These are phyloP conservation scores for Rhynchosporium graminicola DNA, from an alignment of 2,329 filamentous ascomycete genomes.

Conservation along the genomic window DNA sequence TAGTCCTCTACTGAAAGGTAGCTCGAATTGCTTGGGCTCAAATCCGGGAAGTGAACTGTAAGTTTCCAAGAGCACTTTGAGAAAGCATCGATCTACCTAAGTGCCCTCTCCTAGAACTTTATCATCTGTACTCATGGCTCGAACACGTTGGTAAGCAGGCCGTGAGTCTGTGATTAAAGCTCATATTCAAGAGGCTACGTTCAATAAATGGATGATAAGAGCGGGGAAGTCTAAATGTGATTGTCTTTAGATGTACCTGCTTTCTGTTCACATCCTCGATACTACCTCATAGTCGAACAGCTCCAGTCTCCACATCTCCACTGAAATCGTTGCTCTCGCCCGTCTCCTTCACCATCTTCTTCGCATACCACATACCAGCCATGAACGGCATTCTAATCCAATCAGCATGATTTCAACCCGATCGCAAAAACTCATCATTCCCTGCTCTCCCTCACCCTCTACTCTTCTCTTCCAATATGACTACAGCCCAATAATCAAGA, in stretches of 20 bases:
- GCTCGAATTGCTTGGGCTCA: too few relatives aligned
- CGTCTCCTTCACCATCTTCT: conserved; percentile 3
- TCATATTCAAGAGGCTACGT: too few relatives aligned
- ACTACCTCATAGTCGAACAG: neutral
- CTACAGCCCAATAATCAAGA: neutral
- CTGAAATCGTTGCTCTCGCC: neutral
- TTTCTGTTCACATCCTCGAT: neutral
- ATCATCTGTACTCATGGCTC: too few relatives aligned
- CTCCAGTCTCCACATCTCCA: neutral
- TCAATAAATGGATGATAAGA: neutral
- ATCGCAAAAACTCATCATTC: neutral
- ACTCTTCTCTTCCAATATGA: too few relatives aligned
- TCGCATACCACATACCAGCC: conserved; percentile 8
- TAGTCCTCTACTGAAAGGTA: too few relatives aligned
- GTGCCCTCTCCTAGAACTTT: too few relatives aligned
- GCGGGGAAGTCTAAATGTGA: neutral
- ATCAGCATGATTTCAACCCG: neutral
- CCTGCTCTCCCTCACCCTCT: neutral
- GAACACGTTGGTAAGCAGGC: too few relatives aligned
- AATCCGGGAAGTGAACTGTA: too few relatives aligned
- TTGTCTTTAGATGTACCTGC: neutral
- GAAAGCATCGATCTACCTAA: too few relatives aligned
- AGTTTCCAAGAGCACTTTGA: too few relatives aligned
- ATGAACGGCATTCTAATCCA: neutral
- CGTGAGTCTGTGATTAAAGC: too few relatives aligned